A percentile compares a stretch with the other conserved stretches of the same genome.
Conservation (phyloP, 2,329 filamentous ascomycete genomes). For the Sporothrix inflata region DNA sequence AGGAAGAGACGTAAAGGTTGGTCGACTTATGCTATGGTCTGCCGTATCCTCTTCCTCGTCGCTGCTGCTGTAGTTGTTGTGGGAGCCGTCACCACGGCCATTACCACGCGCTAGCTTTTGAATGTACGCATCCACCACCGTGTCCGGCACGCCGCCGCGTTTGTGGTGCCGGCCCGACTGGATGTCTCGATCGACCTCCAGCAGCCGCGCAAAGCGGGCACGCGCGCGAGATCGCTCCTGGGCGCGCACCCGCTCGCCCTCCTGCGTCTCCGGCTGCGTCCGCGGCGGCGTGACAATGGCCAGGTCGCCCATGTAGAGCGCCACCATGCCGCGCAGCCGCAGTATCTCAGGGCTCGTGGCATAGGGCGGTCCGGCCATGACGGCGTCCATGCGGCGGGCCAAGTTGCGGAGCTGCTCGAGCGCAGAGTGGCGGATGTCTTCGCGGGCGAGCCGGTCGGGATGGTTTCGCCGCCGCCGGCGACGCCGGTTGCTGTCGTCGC, state of each 20-base stretch:
- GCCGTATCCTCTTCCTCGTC: conserved; percentile 39
- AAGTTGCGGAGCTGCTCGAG: conserved; percentile 64
- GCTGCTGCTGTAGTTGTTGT: neutral
- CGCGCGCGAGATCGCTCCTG: conserved; percentile 46
- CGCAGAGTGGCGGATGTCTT: conserved; percentile 54
- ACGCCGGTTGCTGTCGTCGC: neutral
- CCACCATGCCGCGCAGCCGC: conserved; percentile 72
- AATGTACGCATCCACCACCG: conserved; percentile 29
- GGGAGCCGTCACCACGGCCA: neutral
- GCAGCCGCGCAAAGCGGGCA: conserved; percentile 45
- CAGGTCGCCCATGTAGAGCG: conserved; percentile 75
- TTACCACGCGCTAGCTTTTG: neutral
- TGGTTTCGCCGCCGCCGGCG: neutral
- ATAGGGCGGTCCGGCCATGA: conserved; percentile 72
- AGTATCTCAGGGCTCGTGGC: conserved; percentile 68
- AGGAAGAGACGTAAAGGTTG: conserved; percentile 43
- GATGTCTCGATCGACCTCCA: conserved; percentile 36
- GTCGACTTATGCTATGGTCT: conserved; percentile 37
- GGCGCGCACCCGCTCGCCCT: conserved; percentile 42
- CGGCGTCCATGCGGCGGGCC: conserved; percentile 68
- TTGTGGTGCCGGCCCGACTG: conserved; percentile 24
- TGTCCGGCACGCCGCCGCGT: conserved; percentile 24
- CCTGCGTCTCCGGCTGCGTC: conserved; percentile 37
- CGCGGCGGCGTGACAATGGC: conserved; percentile 47
- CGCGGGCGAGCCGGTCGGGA: conserved; percentile 40